phyloP scores from a whole-genome alignment of 768 basidiomycete species.

The Amanita rubescens region DNA sequence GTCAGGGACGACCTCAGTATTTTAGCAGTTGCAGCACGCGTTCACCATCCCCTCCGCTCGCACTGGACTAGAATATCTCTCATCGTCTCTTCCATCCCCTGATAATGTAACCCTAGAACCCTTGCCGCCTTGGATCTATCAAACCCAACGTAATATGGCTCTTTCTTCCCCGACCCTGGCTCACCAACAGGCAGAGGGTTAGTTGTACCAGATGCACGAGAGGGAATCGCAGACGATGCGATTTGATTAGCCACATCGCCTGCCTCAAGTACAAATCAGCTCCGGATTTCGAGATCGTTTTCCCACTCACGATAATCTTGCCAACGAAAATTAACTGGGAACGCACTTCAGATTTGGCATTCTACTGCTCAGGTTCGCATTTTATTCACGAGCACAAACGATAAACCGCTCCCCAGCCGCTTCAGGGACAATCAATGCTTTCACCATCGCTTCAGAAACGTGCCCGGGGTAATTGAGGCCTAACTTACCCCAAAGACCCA shows the following conservation, averaged over 20 bases:
- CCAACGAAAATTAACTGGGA: no score
- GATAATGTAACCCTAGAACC: not conserved
- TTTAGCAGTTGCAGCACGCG: no score
- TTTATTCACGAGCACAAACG: slow-evolving; percentile 17
- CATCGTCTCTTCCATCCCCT: slow-evolving; percentile 14
- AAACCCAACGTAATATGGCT: no score
- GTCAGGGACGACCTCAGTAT: no score
- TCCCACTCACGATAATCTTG: slow-evolving; percentile 28
- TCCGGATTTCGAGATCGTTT: not conserved
- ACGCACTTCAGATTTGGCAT: not conserved
- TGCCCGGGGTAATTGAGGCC: no score
- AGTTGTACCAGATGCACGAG: slow-evolving; percentile 6
- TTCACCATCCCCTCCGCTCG: no score
- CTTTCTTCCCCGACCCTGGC: not conserved
- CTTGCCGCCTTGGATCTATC: no score
- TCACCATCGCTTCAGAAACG: slow-evolving; percentile 42
- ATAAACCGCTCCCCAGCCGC: slow-evolving; percentile 49
- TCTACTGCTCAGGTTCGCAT: no score
- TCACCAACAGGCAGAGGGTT: slow-evolving; percentile 20
- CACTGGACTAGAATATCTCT: slow-evolving; percentile 4
- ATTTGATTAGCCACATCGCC: slow-evolving; percentile 29
- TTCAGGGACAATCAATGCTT: slow-evolving; percentile 29
- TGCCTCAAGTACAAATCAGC: slow-evolving; percentile 5
- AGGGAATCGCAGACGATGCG: no score
- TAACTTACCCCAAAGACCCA: slow-evolving; percentile 23